Percentiles rank a stretch among this genome's conserved stretches.
Conservation (phyloP, 768 basidiomycete species). For the Kwoniella botswanensis region DNA sequence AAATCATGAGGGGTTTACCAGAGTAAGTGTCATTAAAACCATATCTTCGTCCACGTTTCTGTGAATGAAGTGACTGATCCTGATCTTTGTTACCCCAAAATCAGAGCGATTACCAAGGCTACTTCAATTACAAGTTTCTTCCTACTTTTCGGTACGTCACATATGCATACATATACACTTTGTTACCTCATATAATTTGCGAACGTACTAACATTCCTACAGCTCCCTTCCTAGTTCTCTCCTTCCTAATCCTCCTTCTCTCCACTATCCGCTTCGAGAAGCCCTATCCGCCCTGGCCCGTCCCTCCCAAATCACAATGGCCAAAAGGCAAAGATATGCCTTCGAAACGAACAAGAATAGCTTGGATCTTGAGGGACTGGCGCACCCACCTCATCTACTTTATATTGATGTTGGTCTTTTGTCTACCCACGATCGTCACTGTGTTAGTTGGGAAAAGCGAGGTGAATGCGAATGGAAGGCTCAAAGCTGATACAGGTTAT, state of each 20-base stretch:
- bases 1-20: slow-evolving; percentile 11
- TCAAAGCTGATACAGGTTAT: slow-evolving; percentile 11
- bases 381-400: slow-evolving; percentile 1
- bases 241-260: slow-evolving; percentile 9
- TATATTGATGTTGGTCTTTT: slow-evolving; percentile 3
- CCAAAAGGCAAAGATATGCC: slow-evolving; percentile 1
- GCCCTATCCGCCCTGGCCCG: slow-evolving; percentile 18
- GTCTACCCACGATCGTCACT: slow-evolving; percentile 15
- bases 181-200: too few species aligned
- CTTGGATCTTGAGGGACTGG: slow-evolving; percentile 19
- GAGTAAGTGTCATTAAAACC: neutral
- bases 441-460: slow-evolving; percentile 10
- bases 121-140: slow-evolving; percentile 16
- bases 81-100: neutral
- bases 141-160: slow-evolving; percentile 17
- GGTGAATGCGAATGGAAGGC: neutral
- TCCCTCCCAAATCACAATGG: slow-evolving; percentile 4
- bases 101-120: slow-evolving; percentile 12
- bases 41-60: neutral
- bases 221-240: slow-evolving; percentile 18
- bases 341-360: neutral
- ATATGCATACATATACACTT: neutral
- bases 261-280: slow-evolving; percentile 8
- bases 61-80: too few species aligned
- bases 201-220: neutral